Conservation (phyloP, 768 basidiomycete species). For the Termitomyces sp. region DNA sequence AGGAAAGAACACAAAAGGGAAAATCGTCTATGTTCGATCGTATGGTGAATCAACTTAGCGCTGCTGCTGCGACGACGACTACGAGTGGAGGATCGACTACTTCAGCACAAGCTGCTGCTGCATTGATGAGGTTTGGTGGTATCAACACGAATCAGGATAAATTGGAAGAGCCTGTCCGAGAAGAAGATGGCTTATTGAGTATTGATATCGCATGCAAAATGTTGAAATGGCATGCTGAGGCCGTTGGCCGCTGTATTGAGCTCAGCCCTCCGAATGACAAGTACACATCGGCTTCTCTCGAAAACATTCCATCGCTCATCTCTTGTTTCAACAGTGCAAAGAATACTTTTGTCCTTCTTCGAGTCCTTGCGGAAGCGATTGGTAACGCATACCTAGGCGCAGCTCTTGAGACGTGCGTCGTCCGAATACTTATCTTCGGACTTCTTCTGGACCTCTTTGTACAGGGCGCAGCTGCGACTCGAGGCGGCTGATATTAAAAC, state of each 20-base stretch:
- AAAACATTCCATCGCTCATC: not conserved
- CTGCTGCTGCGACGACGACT: conserved; percentile 63
- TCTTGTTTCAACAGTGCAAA: conserved; percentile 57
- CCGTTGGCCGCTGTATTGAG: conserved; percentile 91
- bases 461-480: conserved; percentile 64
- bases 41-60: conserved; percentile 84
- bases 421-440: not conserved
- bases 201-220: conserved; percentile 82
- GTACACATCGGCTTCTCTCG: conserved; percentile 41
- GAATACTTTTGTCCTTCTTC: conserved; percentile 77
- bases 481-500: conserved; percentile 69
- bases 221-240: conserved; percentile 97
- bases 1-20: conserved; percentile 59
- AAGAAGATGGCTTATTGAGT: conserved; percentile 78
- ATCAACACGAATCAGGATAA: conserved; percentile 52
- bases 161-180: conserved; percentile 64
- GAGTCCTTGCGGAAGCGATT: conserved; percentile 83
- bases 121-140: conserved; percentile 87
- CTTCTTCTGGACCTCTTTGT: conserved; percentile 7
- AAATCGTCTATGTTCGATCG: conserved; percentile 85
- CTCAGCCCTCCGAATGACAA: conserved; percentile 77
- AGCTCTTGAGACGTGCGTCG: conserved; percentile 87
- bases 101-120: conserved; percentile 82
- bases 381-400: conserved; percentile 81
- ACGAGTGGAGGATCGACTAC: conserved; percentile 56